Base-by-base conservation (phyloP, 768 basidiomycete species). In the Podaxis rugospora region DNA sequence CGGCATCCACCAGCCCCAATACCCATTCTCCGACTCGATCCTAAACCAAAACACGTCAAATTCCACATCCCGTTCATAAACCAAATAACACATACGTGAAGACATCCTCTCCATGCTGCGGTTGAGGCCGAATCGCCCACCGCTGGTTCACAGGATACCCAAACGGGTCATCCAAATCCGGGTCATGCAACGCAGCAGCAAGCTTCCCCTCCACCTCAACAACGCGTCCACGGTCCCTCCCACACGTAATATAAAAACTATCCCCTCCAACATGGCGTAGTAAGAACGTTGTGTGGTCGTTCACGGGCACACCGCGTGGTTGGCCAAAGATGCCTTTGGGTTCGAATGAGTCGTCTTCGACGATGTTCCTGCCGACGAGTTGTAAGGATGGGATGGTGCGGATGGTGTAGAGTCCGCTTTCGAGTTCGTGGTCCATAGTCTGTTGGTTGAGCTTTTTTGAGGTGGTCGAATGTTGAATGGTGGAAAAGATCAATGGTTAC, bases 1-100 rank as follows among this genome's bases (percentile, higher is more conserved):
- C 1, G 59, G 59, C 59, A 61, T 55, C 6, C 39, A 52, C 59
- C 59, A 61, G 0, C 59, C 59, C 59, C 59, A 61, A 49, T 61
- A 61, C 23, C 59, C 59, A 32, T 55, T 47, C 53, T 47, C 52
- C 35, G 59, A 54, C 23, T 55, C 59, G 37, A 61, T 61, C 10
- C 59, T 61, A 16, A 11, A 18, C 23, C 32, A n/a, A 2, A 3
- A 16, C 3, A 40, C n/a, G 25, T 27, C 23, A 37, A 7, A 11
- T 5, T 28, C 13, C 3, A 11, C 40, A 11, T 9, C 28, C 7
- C 9, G 7, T 21, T 1, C 28, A 37, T 18, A 37, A 1, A 4
- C 4, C 4, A 18, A 21, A 7, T n/a, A 13, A 5, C 3, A 60
- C 59, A 3, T 37, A 61, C 59, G 59, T 61, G 14, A 35, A 61